Conservation (phyloP, 306 rosid genomes). For the Oemleria cerasiformis region DNA sequence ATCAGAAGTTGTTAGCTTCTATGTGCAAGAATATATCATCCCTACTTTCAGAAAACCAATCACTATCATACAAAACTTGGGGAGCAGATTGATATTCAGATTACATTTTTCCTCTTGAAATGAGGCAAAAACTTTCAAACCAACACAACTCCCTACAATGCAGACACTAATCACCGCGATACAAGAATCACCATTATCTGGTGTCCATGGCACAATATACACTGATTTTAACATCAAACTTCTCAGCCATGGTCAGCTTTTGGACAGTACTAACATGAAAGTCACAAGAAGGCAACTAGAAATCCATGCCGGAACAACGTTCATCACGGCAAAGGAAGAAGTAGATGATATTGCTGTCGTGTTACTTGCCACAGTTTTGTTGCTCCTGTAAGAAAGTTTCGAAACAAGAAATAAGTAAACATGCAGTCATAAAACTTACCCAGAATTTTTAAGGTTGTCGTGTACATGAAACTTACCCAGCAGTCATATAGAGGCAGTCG, state of each 20-base stretch:
- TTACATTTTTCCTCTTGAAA: slow-evolving; percentile 15
- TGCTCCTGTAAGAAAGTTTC: slow-evolving; percentile 44
- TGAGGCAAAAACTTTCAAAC: slow-evolving; percentile 19
- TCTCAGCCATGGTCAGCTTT: slow-evolving; percentile 32
- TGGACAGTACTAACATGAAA: slow-evolving; percentile 25
- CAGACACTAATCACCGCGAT: not conserved
- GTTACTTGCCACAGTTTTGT: slow-evolving; percentile 58
- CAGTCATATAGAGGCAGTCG: slow-evolving; percentile 69
- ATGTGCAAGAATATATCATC: not conserved
- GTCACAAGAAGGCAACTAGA: slow-evolving; percentile 35
- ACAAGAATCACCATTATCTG: not conserved
- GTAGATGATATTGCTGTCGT: slow-evolving; percentile 73
- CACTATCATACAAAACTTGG: slow-evolving; percentile 38
- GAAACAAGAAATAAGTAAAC: slow-evolving; percentile 30
- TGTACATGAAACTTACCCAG: slow-evolving; percentile 56
- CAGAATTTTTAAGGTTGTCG: not conserved
- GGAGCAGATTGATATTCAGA: slow-evolving; percentile 22
- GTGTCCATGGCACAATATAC: slow-evolving; percentile 33
- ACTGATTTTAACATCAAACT: slow-evolving; percentile 26
- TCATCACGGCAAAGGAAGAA: slow-evolving; percentile 34
- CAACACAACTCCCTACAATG: slow-evolving; percentile 1
- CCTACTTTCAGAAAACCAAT: not conserved
- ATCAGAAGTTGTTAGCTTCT: too few relatives aligned
- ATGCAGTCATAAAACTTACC: not conserved
- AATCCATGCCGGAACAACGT: slow-evolving; percentile 31